These are phyloP conservation scores for Picea abies DNA, from an alignment of 83 land plant genomes.

Conservation along the genomic window DNA sequence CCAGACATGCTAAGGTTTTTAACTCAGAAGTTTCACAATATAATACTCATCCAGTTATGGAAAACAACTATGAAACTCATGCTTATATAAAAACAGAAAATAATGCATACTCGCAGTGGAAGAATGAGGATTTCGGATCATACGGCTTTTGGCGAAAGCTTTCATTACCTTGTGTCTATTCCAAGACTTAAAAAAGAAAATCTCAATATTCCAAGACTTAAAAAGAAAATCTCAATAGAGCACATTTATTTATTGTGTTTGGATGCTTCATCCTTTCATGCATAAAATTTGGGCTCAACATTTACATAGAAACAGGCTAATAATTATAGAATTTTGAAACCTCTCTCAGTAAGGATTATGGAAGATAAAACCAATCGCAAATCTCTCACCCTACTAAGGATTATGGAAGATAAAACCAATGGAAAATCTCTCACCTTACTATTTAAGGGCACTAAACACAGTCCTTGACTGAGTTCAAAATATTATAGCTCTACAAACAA, in stretches of 20 bases:
- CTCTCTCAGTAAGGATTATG: background rate
- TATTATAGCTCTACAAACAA: background rate
- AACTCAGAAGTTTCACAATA: too few relatives aligned
- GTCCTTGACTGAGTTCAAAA: background rate
- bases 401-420: background rate
- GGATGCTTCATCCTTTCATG: background rate
- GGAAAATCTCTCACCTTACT: too few relatives aligned
- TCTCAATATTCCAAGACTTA: too few relatives aligned
- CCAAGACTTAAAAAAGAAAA: too few relatives aligned
- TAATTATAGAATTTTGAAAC: background rate
- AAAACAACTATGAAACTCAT: too few relatives aligned
- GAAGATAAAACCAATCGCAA: background rate
- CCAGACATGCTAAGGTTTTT: too few relatives aligned
- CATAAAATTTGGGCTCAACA: background rate
- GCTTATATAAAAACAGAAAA: too few relatives aligned
- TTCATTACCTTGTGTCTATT: too few relatives aligned
- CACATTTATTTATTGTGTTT: background rate
- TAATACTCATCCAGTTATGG: too few relatives aligned
- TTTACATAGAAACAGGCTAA: background rate
- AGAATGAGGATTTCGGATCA: too few relatives aligned
- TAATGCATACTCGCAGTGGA: too few relatives aligned
- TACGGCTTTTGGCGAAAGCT: too few relatives aligned
- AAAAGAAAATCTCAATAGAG: background rate
- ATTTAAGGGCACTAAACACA: background rate
- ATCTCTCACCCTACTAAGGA: background rate